phyloP scores from a whole-genome alignment of 306 rosid genomes.

The Quillaja saponaria region DNA sequence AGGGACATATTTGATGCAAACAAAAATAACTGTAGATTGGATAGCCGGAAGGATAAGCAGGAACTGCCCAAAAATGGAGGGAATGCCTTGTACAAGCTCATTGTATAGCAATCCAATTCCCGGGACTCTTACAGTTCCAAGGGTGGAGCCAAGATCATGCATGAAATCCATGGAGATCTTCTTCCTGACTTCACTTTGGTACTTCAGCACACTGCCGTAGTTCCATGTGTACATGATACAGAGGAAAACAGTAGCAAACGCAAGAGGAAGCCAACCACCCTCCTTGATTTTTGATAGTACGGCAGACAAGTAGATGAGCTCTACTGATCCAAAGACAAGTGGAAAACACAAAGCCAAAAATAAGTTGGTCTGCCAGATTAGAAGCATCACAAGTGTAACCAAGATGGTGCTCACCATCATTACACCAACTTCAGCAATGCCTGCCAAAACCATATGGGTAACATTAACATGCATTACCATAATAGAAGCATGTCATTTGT shows the following conservation, averaged over 20 bases:
- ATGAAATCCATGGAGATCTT: slow-evolving; percentile 77
- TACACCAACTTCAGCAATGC: slow-evolving; percentile 98
- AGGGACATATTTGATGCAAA: slow-evolving; percentile 94
- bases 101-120: slow-evolving; percentile 92
- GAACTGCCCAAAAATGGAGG: slow-evolving; percentile 86
- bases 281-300: slow-evolving; percentile 69
- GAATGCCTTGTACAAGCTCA: slow-evolving; percentile 96
- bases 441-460: slow-evolving; percentile 44
- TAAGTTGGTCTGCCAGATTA: slow-evolving; percentile 93
- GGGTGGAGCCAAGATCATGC: slow-evolving; percentile 84
- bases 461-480: slow-evolving; percentile 28
- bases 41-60: slow-evolving; percentile 88
- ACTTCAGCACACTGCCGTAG: slow-evolving; percentile 94
- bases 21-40: slow-evolving; percentile 79
- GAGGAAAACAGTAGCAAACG: slow-evolving; percentile 74
- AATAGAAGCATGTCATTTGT: not conserved
- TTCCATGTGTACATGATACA: slow-evolving; percentile 96
- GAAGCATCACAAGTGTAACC: slow-evolving; percentile 90
- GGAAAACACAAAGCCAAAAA: slow-evolving; percentile 69
- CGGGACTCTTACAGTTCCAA: slow-evolving; percentile 89
- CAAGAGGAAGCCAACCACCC: slow-evolving; percentile 99
- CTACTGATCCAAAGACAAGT: slow-evolving; percentile 77
- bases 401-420: slow-evolving; percentile 90
- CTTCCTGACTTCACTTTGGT: slow-evolving; percentile 76
- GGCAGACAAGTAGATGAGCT: slow-evolving; percentile 75